Evolutionary conservation across 2,329 filamentous ascomycete species (phyloP), one percentile per base, ranked within the genome.

Genomic region (Fusarium tanahbumbuense): DNA sequence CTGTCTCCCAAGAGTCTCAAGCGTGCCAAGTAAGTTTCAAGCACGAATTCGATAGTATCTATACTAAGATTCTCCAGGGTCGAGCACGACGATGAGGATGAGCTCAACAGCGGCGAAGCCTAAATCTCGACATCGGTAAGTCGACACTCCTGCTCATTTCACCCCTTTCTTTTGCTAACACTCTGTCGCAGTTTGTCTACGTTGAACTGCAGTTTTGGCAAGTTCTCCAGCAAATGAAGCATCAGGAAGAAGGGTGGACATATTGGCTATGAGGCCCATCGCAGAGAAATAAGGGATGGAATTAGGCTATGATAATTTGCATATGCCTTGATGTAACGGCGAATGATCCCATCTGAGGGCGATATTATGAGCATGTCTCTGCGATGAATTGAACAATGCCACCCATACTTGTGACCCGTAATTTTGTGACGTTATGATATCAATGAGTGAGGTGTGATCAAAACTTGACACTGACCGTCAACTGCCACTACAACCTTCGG

Each of bases 11-110:
- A 60, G 10, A 59, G 61, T 11, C 30, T 56, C 23, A 81, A 81
- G 73, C 75, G 70, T n/a, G 23, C 34, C 22, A 73, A 73, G 73
- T 75, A 54, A 44, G 73, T 68, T 50, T 52, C 3, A 22, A 2
- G 27, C 23, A 22, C 16, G 3, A 27, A 12, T 8, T 20, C 8
- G 9, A 20, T 12, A 72, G 73, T 75, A 42, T 41, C 68, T 67
- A 54, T 57, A 3, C 18, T 12, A 32, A 6, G 37, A 6, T 18
- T n/a, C 9, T 12, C 6, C 25, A 75, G 73, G 63, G 41, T 44
- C 18, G 71, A 75, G 60, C 42, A 46, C 15, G 56, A 73, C 41
- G 55, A 58, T 5, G 63, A 57, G 15, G 46, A 48, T 16, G 66
- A 37, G 13, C 23, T 52, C 25, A 27, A 16, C 5, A 18, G n/a